phyloP scores from a whole-genome alignment of 2,329 filamentous ascomycete species.

The Xylariaceae sp. region DNA sequence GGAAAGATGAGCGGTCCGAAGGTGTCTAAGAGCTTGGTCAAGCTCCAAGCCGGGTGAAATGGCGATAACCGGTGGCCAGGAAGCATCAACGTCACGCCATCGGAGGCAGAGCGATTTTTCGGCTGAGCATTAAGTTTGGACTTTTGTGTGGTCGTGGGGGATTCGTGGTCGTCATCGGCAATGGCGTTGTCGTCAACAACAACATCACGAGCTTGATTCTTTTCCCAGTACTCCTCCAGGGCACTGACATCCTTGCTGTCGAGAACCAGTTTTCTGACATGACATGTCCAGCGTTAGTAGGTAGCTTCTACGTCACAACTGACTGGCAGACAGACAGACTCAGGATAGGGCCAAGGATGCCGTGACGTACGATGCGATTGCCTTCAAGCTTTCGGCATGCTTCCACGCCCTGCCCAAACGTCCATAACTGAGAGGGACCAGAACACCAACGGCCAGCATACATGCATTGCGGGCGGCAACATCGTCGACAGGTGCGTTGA shows the following conservation, averaged over 20 bases:
- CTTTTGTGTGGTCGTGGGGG: conserved; percentile 44
- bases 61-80: conserved; percentile 63
- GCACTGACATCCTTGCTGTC: conserved; percentile 57
- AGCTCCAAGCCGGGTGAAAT: conserved; percentile 80
- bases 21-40: conserved; percentile 68
- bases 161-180: conserved; percentile 44
- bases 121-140: conserved; percentile 37
- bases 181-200: conserved; percentile 31
- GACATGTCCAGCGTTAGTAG: conserved; percentile 5
- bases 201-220: conserved; percentile 44
- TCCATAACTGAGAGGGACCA: conserved; percentile 81
- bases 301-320: not conserved
- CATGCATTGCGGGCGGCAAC: conserved; percentile 75
- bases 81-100: conserved; percentile 53
- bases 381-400: conserved; percentile 70
- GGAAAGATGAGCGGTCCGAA: conserved; percentile 93
- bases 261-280: conserved; percentile 54
- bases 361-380: conserved; percentile 59
- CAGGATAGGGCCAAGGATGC: not conserved
- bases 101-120: conserved; percentile 56
- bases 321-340: not conserved
- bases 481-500: conserved; percentile 75
- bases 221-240: conserved; percentile 77
- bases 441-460: conserved; percentile 85
- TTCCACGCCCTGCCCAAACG: conserved; percentile 83